phyloP scores from a whole-genome alignment of 2,329 filamentous ascomycete species.

The Dothiorella sarmentorum region DNA sequence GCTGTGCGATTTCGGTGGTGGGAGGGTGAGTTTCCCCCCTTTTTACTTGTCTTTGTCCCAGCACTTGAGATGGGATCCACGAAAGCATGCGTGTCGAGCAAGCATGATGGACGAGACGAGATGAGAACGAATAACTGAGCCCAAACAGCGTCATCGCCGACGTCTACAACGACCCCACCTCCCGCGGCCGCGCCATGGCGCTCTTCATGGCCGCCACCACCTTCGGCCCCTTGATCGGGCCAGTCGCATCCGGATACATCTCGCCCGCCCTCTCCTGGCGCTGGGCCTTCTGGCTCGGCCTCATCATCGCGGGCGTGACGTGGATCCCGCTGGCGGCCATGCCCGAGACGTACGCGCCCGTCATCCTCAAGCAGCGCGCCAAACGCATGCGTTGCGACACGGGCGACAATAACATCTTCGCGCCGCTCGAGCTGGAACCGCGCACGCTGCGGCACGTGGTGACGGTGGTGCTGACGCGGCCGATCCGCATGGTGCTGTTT shows the following conservation, averaged over 20 bases:
- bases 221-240: conserved; percentile 48
- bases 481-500: conserved; percentile 68
- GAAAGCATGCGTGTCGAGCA: too few relatives aligned
- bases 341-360: conserved; percentile 49
- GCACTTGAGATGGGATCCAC: background rate
- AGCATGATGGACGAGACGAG: too few relatives aligned
- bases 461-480: conserved; percentile 68
- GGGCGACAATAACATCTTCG: conserved; percentile 51
- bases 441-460: conserved; percentile 57
- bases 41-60: background rate
- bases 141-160: conserved; percentile 59
- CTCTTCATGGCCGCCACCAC: conserved; percentile 64
- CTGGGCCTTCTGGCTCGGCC: conserved; percentile 67
- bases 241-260: conserved; percentile 62
- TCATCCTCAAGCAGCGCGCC: conserved; percentile 52
- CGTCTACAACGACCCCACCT: conserved; percentile 56
- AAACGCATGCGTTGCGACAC: conserved; percentile 55
- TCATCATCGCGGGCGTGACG: conserved; percentile 64
- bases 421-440: conserved; percentile 62
- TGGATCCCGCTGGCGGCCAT: conserved; percentile 60
- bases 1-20: conserved; percentile 56
- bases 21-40: conserved; percentile 40
- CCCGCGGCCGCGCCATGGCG: conserved; percentile 59
- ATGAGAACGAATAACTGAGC: too few relatives aligned
- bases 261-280: conserved; percentile 62